Percentiles rank a stretch among this genome's conserved stretches.
Evolutionary conservation across 495 filamentous ascomycete species (phyloP).

Genomic region (Xylaria nigripes): DNA sequence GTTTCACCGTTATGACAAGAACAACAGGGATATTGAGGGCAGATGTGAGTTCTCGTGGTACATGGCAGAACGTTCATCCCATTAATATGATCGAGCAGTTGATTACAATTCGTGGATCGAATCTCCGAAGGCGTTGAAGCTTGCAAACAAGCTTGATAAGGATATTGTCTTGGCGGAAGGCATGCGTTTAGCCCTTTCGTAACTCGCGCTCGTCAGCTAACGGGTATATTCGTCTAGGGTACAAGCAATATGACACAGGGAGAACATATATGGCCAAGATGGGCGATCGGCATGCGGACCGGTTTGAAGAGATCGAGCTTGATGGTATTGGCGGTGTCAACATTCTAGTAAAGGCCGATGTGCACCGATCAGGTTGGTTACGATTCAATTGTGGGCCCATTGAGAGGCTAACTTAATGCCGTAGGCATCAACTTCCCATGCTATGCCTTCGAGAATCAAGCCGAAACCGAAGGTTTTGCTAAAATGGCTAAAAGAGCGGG

Average conservation of each 20-base stretch:
- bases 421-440: slow-evolving; percentile 93
- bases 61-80: not conserved
- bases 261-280: slow-evolving; percentile 78
- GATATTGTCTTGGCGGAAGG: slow-evolving; percentile 83
- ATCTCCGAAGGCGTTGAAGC: slow-evolving; percentile 68
- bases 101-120: slow-evolving; percentile 99
- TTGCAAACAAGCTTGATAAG: slow-evolving; percentile 63
- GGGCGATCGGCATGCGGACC: slow-evolving; percentile 87
- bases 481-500: slow-evolving; percentile 98
- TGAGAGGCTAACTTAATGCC: slow-evolving; percentile 3
- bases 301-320: slow-evolving; percentile 81
- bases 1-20: slow-evolving; percentile 86
- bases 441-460: slow-evolving; percentile 98
- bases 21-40: slow-evolving; percentile 82
- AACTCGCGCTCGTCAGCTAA: slow-evolving; percentile 9
- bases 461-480: slow-evolving; percentile 96
- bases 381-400: not conserved
- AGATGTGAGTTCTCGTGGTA: slow-evolving; percentile 49
- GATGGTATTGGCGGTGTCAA: slow-evolving; percentile 97
- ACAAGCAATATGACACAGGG: slow-evolving; percentile 85
- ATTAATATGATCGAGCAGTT: slow-evolving; percentile 43
- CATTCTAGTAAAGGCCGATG: slow-evolving; percentile 94
- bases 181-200: slow-evolving; percentile 18
- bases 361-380: slow-evolving; percentile 78
- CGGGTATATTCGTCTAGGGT: slow-evolving; percentile 46